Evolutionary conservation across 2,329 filamentous ascomycete genomes (phyloP).

Genomic region (Xenoacremonium recifei): DNA sequence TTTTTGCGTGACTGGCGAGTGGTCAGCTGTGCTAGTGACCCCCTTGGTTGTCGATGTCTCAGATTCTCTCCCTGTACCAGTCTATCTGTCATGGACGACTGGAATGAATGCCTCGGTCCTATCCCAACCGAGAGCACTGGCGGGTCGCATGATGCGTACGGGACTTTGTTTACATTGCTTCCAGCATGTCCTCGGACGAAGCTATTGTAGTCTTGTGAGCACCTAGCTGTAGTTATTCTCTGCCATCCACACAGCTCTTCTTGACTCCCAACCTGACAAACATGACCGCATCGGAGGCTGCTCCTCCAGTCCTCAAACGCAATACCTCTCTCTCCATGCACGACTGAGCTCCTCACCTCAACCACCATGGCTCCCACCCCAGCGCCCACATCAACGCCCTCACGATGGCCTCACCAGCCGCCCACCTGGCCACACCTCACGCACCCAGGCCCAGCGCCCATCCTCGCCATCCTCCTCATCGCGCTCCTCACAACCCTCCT

Average conservation of each 20-base stretch:
- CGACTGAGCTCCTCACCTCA: too few relatives aligned
- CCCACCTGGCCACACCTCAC: constrained; percentile 11
- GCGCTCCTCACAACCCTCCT: constrained; percentile 18
- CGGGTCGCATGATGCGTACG: too few relatives aligned
- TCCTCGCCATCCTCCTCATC: constrained; percentile 18
- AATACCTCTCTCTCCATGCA: neutral
- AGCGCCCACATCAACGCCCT: constrained; percentile 2
- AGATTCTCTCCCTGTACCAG: constrained; percentile 10
- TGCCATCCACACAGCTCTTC: too few relatives aligned
- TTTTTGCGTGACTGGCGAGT: neutral
- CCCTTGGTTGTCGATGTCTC: neutral
- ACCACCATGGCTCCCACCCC: neutral
- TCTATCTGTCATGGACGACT: constrained; percentile 18
- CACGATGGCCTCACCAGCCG: neutral
- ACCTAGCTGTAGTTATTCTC: too few relatives aligned
- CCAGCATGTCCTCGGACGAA: too few relatives aligned
- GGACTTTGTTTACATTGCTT: too few relatives aligned
- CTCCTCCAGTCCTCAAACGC: too few relatives aligned
- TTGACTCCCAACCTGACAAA: too few relatives aligned
- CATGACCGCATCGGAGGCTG: too few relatives aligned
- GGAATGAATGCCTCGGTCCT: constrained; percentile 5
- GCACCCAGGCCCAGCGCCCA: constrained; percentile 16
- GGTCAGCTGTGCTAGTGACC: neutral
- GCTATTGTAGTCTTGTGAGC: neutral
- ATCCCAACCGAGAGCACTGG: neutral